Evolutionary conservation across 2,329 filamentous ascomycete genomes (phyloP).

Genomic region (Lachnellula willkommii): DNA sequence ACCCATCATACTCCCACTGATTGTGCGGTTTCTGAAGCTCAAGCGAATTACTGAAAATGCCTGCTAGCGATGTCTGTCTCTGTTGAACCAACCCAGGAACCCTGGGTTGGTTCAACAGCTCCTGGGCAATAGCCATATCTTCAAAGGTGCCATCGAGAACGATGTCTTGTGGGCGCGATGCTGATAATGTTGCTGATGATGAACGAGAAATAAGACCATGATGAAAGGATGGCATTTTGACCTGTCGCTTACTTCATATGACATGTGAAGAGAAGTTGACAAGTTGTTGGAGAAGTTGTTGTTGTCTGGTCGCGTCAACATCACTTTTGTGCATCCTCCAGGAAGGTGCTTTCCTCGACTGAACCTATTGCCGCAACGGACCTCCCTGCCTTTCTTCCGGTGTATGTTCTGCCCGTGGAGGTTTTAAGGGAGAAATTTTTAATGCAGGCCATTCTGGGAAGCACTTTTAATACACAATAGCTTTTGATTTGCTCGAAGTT

Average conservation of each 20-base stretch:
- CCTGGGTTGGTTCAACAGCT: conserved; percentile 18
- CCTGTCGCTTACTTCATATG: background rate
- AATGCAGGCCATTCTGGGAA: too few species aligned
- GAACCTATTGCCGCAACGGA: background rate
- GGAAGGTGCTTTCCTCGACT: background rate
- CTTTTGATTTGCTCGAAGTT: background rate
- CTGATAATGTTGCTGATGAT: conserved; percentile 25
- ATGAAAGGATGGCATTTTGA: conserved; percentile 31
- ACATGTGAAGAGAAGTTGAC: background rate
- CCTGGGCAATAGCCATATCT: conserved; percentile 24
- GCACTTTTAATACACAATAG: background rate
- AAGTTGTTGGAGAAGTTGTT: background rate
- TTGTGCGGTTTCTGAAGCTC: background rate
- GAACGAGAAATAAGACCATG: conserved; percentile 26
- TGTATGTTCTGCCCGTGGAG: background rate
- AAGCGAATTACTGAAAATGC: conserved; percentile 1
- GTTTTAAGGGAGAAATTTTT: background rate
- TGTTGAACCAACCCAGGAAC: too few species aligned
- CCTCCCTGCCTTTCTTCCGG: background rate
- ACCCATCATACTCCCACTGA: background rate
- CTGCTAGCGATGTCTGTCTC: conserved; percentile 17
- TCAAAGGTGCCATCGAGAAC: conserved; percentile 10
- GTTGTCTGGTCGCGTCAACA: background rate
- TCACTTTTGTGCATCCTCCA: background rate
- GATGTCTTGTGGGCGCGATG: conserved; percentile 8